phyloP scores from a whole-genome alignment of 163 green algal species.

The Prototheca wickerhamii region DNA sequence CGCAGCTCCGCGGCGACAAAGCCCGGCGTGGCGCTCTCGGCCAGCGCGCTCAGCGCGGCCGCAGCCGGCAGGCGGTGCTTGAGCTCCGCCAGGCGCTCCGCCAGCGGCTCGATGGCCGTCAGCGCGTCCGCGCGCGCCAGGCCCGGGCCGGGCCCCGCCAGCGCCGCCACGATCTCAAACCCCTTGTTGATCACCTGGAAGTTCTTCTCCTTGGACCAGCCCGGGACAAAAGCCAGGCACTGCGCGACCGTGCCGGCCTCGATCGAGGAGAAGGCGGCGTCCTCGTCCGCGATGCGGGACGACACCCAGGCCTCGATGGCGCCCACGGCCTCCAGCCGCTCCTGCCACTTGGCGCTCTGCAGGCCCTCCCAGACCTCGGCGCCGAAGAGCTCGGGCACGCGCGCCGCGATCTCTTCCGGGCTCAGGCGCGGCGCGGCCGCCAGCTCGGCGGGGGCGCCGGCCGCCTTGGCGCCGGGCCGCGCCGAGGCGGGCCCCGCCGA shows the following conservation, averaged over 20 bases:
- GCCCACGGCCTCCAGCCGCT: conserved; percentile 66
- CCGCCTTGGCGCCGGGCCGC: not conserved
- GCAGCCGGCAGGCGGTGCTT: conserved; percentile 70
- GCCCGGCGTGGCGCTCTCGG: conserved; percentile 71
- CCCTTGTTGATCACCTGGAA: conserved; percentile 85
- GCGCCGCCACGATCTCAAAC: conserved; percentile 57
- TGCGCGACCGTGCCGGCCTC: conserved; percentile 38
- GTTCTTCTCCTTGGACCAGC: conserved; percentile 95
- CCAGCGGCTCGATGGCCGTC: conserved; percentile 31
- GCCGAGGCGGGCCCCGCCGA: not conserved
- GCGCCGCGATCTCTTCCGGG: conserved; percentile 10
- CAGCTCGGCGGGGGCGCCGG: not conserved
- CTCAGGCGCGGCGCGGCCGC: not conserved
- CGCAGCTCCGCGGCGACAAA: conserved; percentile 76
- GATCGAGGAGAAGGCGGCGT: conserved; percentile 11
- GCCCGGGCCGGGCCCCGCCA: conserved; percentile 20
- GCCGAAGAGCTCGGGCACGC: conserved; percentile 22
- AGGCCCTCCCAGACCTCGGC: conserved; percentile 42
- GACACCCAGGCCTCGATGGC: conserved; percentile 34
- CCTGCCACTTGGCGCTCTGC: conserved; percentile 69
- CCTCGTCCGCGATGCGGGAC: conserved; percentile 1
- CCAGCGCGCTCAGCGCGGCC: conserved; percentile 55
- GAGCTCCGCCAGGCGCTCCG: conserved; percentile 74
- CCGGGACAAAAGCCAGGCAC: conserved; percentile 60
- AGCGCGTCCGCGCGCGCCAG: conserved; percentile 45